Evolutionary conservation across 2,329 filamentous ascomycete genomes (phyloP), one percentile per base, ranked within the genome.

Genomic region (Talaromyces islandicus): DNA sequence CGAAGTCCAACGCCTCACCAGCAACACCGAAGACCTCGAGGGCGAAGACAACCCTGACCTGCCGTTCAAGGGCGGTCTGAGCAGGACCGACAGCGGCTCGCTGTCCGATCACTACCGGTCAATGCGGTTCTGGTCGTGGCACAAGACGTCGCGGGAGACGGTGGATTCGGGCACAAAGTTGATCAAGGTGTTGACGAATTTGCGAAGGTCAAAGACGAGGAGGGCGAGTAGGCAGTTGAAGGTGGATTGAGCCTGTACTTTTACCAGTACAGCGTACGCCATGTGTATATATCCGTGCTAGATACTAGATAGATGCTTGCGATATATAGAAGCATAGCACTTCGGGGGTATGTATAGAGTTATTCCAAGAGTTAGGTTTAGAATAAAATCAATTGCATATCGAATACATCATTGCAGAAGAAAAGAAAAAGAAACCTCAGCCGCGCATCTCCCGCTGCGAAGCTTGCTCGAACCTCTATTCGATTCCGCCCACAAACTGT

Each of bases 121-220:
- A 29, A 52, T 52, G 35, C 73, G 74, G 58, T 86, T 86, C 64
- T 86, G 83, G 83, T 70, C 70, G 1, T 70, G 79, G 32, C 80
- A 83, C 67, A 72, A 71, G 62, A 76, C 77, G 9, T 81, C 80
- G 75, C 72, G 71, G 54, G 81, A 84, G 68, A 78, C 76, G n/a
- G 78, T 76, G 7, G 73, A 78, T 59, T 77, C 83, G 21, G 83
- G 83, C 24, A 76, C 72, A 60, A 73, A 73, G 5, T 71, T 83
- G 61, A 85, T 85, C 69, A 77, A 80, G 56, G 75, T 75, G 53
- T 64, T 75, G 63, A 73, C 71, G 54, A 35, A n/a, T 52, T 24
- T 52, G 46, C 41, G 43, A 7, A 24, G 41, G 11, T 50, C 55
- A 10, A 19, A 57, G 12, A 29, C 30, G 35, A 27, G 48, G 24